Evolutionary conservation across 352 stramenopile species (phyloP), one percentile per base, ranked within the genome.

Genomic region (Pythium biforme): DNA sequence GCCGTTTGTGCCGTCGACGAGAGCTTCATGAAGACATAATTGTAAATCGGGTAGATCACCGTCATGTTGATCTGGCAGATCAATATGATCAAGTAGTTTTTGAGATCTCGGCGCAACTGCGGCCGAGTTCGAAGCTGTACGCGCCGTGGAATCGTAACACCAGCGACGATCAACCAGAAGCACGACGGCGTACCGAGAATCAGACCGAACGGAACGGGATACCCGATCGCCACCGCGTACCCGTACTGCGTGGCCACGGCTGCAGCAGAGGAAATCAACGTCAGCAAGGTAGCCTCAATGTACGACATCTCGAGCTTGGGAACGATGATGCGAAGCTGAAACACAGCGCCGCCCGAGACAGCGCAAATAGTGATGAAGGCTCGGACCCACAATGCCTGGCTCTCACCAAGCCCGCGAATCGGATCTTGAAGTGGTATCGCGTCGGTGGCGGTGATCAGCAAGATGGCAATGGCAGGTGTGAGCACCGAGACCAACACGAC

Each of bases 41-140:
- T 62, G 57, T 64, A 68, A 0, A 70, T 4, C 4, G 62, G 56
- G 29, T 68, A 70, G 12, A 70, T 1, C 22, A 64, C 33, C 17
- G 49, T 59, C 39, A 65, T 52, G 15, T n/a, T 43, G 19, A 65
- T n/a, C 37, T 65, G 58, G n/a, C 48, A 65, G 25, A 40, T 41
- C 12, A 27, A 51, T 7, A 65, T 29, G n/a, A 57, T 27, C 20
- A 47, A 17, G 33, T 57, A 46, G 31, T 40, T 23, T 22, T 22
- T 14, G 22, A 64, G 33, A n/a, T 55, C 27, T 12, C 34, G 27
- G 0, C 40, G 41, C 4, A 52, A 27, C 41, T 34, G 10, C 1
- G 23, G 4, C 1, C 46, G 33, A 5, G 19, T 10, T 0, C 27
- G 27, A 9, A 62, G 43, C 26, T 17, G 4, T 3, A 17, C 55